Base-by-base conservation (phyloP, 1,284 basidiomycete genomes). In the Fomitopsis pinicola region DNA sequence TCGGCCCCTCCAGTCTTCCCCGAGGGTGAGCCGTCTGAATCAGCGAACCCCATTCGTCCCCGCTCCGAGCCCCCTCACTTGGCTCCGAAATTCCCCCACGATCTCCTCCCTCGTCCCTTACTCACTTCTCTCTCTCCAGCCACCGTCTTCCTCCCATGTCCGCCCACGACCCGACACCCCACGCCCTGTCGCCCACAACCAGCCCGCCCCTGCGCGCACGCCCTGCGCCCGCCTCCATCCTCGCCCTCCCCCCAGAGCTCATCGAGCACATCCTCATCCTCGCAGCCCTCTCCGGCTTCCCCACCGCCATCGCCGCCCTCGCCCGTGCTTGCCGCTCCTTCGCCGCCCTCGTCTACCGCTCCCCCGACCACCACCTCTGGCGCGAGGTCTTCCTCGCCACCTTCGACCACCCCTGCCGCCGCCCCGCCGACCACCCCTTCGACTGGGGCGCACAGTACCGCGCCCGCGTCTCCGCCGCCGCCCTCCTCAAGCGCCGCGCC, bases 331-430 rank as follows among this genome's bases (percentile, higher is more conserved):
- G 79, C 63, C 75, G 72, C 15, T 63, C 69, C 35, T 71, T 82
- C 57, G 67, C 68, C 55, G 66, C 68, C 5, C 71, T 83, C 42
- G 70, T 85, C 22, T 81, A 82, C 66, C 66, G 68, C 22, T 69
- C 77, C 0, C 57, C 70, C 0, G 80, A 84, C 65, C 71, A 75
- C 10, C 82, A 84, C 65, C 72, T 86, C 19, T 85, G 83, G 83
- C 72, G 82, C 30, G 75, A 79, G 59, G 71, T 85, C 46, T 85
- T 82, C 68, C 72, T 85, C 22, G 66, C 75, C 1, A 72, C 72
- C 1, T 85, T 83, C 65, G 83, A 85, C 60, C 79, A 85, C 59
- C 82, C 82, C 0, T 71, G 79, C 26, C 59, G 48, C n/a, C 40
- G 3, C 58, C 50, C 26, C 42, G 50, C 4, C 7, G 10, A 44